A percentile compares a stretch with the other conserved stretches of the same genome.
Evolutionary conservation across 306 rosid species (phyloP).

Genomic region (Aeschynomene evenia): DNA sequence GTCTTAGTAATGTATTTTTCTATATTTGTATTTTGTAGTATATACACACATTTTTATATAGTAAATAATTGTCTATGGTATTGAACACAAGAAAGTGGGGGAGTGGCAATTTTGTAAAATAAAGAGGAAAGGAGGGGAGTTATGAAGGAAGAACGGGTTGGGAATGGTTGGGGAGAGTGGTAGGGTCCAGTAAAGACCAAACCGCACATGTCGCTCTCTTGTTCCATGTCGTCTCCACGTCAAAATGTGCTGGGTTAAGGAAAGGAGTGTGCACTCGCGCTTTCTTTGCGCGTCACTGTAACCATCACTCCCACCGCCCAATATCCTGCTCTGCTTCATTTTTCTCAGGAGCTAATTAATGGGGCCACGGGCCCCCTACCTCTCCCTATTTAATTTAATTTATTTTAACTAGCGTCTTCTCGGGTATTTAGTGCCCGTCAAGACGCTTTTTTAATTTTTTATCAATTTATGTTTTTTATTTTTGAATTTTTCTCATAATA

Average conservation of each 20-base stretch:
- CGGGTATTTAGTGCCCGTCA: too few species aligned
- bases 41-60: too few species aligned
- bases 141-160: background rate
- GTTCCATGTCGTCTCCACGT: conserved; percentile 29
- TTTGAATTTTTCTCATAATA: too few species aligned
- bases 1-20: too few species aligned
- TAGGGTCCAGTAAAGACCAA: conserved; percentile 51
- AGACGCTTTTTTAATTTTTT: too few species aligned
- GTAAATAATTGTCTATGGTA: too few species aligned
- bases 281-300: conserved; percentile 49
- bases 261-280: conserved; percentile 26
- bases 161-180: conserved; percentile 23
- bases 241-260: conserved; percentile 28
- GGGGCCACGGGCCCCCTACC: conserved; percentile 33
- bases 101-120: conserved; percentile 31
- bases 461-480: too few species aligned
- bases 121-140: background rate
- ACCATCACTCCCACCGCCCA: conserved; percentile 50
- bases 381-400: too few species aligned
- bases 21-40: too few species aligned
- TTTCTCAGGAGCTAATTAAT: conserved; percentile 17
- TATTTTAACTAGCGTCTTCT: too few species aligned
- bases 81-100: too few species aligned
- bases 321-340: background rate
- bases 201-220: conserved; percentile 51